These are phyloP conservation scores for Aureobasidium sp. DNA, from an alignment of 2,329 filamentous ascomycete genomes.

Conservation along the genomic window DNA sequence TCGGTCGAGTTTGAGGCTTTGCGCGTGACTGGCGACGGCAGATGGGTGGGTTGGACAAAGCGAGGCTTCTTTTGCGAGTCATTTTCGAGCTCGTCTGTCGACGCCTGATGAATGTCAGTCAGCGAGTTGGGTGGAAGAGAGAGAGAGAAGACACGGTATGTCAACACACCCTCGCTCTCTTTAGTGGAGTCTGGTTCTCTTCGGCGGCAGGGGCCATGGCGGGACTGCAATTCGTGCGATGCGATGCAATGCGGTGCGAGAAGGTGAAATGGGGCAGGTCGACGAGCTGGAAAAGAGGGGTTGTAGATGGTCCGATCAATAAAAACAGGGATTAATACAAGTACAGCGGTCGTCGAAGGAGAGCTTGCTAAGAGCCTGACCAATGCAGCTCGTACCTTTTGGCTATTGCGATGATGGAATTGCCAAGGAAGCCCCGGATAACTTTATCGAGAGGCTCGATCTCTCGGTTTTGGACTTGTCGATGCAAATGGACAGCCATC, in stretches of 20 bases:
- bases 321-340: not conserved
- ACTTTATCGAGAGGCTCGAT: not conserved
- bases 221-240: not conserved
- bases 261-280: not conserved
- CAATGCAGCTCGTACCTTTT: not conserved
- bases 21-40: slow-evolving; percentile 75
- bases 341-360: not conserved
- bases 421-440: slow-evolving; percentile 4
- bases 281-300: not conserved
- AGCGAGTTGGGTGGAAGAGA: not conserved
- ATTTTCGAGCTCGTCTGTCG: slow-evolving; percentile 55
- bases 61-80: slow-evolving; percentile 66
- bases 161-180: slow-evolving; percentile 63
- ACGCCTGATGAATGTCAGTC: slow-evolving; percentile 41
- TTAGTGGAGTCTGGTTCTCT: slow-evolving; percentile 63
- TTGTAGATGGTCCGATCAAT: not conserved
- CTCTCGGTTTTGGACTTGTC: not conserved
- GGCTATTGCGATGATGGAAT: not conserved
- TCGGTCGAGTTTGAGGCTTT: slow-evolving; percentile 55
- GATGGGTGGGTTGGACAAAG: slow-evolving; percentile 55
- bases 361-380: not conserved
- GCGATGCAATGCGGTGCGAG: not conserved
- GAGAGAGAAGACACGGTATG: not conserved
- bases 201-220: slow-evolving; percentile 2
- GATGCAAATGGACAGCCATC: not conserved